Evolutionary conservation across 2,329 filamentous ascomycete species (phyloP).

Genomic region (Nemania sp.): DNA sequence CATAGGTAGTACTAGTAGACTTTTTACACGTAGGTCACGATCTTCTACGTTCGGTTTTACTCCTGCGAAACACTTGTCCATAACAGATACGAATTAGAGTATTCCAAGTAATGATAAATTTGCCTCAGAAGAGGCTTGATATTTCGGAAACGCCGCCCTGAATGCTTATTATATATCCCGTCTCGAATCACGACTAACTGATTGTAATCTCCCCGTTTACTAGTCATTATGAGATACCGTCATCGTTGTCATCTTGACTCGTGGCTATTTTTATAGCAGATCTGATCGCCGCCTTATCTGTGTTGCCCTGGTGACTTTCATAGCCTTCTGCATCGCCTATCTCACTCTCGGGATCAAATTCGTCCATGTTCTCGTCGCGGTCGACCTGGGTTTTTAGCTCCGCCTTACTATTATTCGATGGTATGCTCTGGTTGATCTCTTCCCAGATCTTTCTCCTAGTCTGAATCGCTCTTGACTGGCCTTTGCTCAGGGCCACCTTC

Average conservation of each 20-base stretch:
- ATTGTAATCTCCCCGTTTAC: not conserved
- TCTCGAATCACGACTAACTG: slow-evolving; percentile 2
- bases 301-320: slow-evolving; percentile 1
- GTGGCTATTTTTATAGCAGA: slow-evolving; percentile 6
- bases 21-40: no score
- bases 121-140: no score
- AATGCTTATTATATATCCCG: slow-evolving; percentile 14
- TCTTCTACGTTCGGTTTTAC: no score
- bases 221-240: slow-evolving; percentile 20
- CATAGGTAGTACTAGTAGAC: no score
- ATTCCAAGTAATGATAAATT: no score
- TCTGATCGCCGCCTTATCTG: not conserved
- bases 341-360: slow-evolving; percentile 25
- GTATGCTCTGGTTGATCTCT: slow-evolving; percentile 54
- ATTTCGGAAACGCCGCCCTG: slow-evolving; percentile 10
- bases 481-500: slow-evolving; percentile 60
- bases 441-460: slow-evolving; percentile 60
- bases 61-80: no score
- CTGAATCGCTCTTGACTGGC: slow-evolving; percentile 51
- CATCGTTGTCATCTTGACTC: slow-evolving; percentile 22
- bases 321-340: slow-evolving; percentile 29
- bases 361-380: slow-evolving; percentile 26
- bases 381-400: slow-evolving; percentile 19
- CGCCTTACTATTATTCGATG: slow-evolving; percentile 16
- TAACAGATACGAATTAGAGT: no score